Evolutionary conservation across 495 filamentous ascomycete species (phyloP), one percentile per base, ranked within the genome.

Genomic region (Stereocaulon alpinum): DNA sequence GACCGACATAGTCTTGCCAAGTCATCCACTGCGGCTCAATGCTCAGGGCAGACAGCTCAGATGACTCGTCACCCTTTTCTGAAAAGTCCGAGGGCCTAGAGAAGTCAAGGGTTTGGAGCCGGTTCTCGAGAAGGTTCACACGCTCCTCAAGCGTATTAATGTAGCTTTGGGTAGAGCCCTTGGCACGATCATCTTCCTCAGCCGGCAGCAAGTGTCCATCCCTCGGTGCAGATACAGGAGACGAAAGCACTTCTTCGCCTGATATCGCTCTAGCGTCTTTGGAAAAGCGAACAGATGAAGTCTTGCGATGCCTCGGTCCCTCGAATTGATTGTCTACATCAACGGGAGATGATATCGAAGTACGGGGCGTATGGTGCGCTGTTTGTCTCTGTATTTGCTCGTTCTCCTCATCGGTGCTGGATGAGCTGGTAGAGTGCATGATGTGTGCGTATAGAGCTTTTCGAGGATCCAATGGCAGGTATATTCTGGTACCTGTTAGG

Each of bases 1-100:
- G 55, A 20, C 58, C 61, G 32, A 59, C 44, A 40, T 63, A 63
- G n/a, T 59, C 61, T 40, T 59, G 56, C 61, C 61, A 63, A 18
- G 56, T 63, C 61, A 63, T 55, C 61, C 61, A 63, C 27, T 63
- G 61, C 9, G 56, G 56, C 32, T 63, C 56, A 14, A 49, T 55
- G 24, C 42, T 59, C 1, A 63, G 44, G 7, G 49, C 56, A 0
- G 56, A 58, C 22, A 49, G 30, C 50, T 59, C 61, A 18, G 61
- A 63, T 29, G 61, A 63, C 20, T 59, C 48, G 45, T 63, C 56
- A 12, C 61, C 56, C 41, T 48, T 59, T 22, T 63, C 61, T 15
- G 48, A 59, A 30, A 30, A 29, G 20, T 57, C 52, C 30, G 42
- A 45, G n/a, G 20, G 27, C 40, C 42, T 59, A 4, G 50, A 37